These are phyloP conservation scores for Typha latifolia DNA, from an alignment of 176 grass and related monocot species.

Conservation along the genomic window DNA sequence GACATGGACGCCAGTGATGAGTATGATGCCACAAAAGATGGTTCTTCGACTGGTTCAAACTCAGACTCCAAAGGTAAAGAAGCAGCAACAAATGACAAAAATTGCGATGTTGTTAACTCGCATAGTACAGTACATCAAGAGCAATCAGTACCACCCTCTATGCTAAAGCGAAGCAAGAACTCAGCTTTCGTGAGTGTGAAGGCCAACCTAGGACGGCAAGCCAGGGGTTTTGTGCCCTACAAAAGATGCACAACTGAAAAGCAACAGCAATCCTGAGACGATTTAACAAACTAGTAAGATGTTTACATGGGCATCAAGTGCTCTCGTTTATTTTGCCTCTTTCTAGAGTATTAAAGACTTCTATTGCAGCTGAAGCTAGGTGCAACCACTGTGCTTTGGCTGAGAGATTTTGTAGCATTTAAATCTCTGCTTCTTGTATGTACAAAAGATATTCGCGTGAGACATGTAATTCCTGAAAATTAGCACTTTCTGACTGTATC, in stretches of 20 bases:
- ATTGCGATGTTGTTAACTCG: not conserved
- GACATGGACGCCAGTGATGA: conserved; percentile 9
- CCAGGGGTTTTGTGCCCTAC: conserved; percentile 47
- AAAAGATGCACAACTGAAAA: conserved; percentile 40
- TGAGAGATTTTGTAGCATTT: no score
- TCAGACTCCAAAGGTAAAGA: not conserved
- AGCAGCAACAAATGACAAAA: not conserved
- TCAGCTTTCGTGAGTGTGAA: conserved; percentile 48
- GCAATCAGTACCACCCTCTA: not conserved
- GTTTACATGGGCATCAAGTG: no score
- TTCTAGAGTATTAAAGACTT: no score
- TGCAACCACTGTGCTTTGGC: no score
- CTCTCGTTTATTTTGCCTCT: no score
- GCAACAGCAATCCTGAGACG: not conserved
- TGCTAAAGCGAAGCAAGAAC: conserved; percentile 37
- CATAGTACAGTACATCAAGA: not conserved
- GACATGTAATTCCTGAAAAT: no score
- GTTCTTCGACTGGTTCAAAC: conserved; percentile 13
- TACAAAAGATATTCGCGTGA: no score
- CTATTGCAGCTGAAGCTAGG: no score
- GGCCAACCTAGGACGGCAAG: conserved; percentile 9
- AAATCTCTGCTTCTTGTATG: no score
- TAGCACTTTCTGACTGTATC: no score
- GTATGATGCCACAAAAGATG: conserved; percentile 5
- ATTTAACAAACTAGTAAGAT: no score